Evolutionary conservation across 2,329 filamentous ascomycete species (phyloP).

Genomic region (Xylariaceae sp.): DNA sequence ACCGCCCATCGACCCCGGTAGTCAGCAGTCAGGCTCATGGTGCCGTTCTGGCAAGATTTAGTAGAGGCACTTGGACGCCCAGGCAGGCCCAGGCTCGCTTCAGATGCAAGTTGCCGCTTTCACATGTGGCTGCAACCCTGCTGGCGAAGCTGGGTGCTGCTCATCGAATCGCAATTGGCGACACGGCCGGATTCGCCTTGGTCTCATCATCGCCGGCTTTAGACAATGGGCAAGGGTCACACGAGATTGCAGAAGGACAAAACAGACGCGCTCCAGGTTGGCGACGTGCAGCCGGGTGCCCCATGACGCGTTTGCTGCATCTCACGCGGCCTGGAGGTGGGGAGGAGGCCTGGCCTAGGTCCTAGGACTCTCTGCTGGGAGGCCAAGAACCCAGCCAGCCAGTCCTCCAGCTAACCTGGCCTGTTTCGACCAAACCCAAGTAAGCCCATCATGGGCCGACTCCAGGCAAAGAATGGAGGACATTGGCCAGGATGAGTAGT

Average conservation of each 20-base stretch:
- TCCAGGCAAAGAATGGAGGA: no score
- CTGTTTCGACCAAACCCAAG: no score
- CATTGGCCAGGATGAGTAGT: no score
- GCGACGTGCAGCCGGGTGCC: background rate
- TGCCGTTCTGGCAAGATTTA: no score
- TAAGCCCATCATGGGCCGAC: no score
- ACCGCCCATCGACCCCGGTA: no score
- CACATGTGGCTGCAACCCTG: constrained; percentile 1
- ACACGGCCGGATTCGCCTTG: background rate
- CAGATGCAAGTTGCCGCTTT: constrained; percentile 1
- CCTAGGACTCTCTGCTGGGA: no score
- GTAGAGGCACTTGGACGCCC: no score
- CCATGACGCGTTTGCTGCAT: background rate
- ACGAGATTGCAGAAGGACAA: background rate
- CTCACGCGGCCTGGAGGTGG: background rate
- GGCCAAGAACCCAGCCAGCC: no score
- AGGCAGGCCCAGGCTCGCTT: background rate
- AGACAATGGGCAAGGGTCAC: background rate
- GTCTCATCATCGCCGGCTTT: background rate
- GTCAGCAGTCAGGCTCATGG: no score
- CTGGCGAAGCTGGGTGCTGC: constrained; percentile 2
- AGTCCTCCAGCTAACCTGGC: no score
- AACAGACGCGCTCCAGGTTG: constrained; percentile 1
- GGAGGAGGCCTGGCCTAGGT: no score
- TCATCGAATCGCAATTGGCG: constrained; percentile 1